Conservation (phyloP, 371 early-diverging fungal species). For the Capillidium rhysosporum region DNA sequence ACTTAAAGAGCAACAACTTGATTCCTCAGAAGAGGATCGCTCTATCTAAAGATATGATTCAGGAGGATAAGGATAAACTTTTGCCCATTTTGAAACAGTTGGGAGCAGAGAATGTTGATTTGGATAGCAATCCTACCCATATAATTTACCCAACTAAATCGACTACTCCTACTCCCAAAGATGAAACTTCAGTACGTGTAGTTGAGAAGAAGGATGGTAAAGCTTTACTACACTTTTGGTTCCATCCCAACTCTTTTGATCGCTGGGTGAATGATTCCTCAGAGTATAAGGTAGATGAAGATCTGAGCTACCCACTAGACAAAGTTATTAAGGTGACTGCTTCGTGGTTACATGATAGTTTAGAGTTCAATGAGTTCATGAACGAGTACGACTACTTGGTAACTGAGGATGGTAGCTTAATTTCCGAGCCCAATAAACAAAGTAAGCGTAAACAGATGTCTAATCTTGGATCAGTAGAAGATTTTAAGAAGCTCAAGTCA, state of each 20-base stretch:
- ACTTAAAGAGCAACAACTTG: not conserved
- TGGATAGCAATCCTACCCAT: constrained; percentile 33
- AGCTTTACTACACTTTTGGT: constrained; percentile 63
- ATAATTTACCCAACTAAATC: constrained; percentile 18
- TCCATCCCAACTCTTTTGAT: constrained; percentile 66
- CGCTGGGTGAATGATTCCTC: constrained; percentile 46
- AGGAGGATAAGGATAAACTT: not conserved
- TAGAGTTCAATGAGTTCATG: constrained; percentile 49
- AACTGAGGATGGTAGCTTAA: not conserved
- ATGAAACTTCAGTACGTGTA: constrained; percentile 48
- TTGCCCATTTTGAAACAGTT: constrained; percentile 13
- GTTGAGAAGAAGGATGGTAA: constrained; percentile 39
- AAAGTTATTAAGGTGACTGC: constrained; percentile 27
- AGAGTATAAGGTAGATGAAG: constrained; percentile 38
- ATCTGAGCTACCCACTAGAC: constrained; percentile 5
- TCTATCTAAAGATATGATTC: not conserved
- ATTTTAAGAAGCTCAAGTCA: constrained; percentile 5
- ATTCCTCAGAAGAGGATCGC: not conserved
- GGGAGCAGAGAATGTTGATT: constrained; percentile 12
- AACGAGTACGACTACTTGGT: constrained; percentile 58
- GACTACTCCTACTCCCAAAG: constrained; percentile 16
- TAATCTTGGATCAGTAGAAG: not conserved
- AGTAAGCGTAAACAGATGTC: constrained; percentile 1
- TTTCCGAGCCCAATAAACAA: not conserved
- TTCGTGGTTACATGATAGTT: constrained; percentile 61